Evolutionary conservation across 345 rosid genomes (phyloP).

Genomic region (Draba incana): DNA sequence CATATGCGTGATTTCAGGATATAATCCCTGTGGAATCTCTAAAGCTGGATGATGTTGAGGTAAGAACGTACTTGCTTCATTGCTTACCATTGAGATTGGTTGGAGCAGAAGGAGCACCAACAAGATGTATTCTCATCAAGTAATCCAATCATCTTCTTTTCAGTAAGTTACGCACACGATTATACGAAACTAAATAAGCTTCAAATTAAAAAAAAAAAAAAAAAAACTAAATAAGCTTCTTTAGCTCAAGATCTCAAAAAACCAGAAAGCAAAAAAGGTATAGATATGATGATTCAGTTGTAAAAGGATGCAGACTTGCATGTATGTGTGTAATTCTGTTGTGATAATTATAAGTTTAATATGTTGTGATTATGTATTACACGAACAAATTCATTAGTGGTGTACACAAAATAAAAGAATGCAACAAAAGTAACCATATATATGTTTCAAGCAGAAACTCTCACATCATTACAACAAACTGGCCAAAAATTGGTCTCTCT

Average conservation of each 20-base stretch:
- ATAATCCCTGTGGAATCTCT: conserved; percentile 67
- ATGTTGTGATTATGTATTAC: background rate
- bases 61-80: conserved; percentile 68
- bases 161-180: background rate
- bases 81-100: conserved; percentile 72
- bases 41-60: conserved; percentile 60
- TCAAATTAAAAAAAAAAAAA: too few species aligned
- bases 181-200: too few species aligned
- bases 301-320: conserved; percentile 8
- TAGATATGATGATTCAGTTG: conserved; percentile 5
- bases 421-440: background rate
- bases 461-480: conserved; percentile 19
- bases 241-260: conserved; percentile 2
- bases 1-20: conserved; percentile 43
- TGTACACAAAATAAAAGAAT: too few species aligned
- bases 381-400: background rate
- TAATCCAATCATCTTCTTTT: conserved; percentile 39
- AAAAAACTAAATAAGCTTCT: background rate
- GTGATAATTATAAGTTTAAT: background rate
- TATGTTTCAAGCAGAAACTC: background rate
- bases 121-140: conserved; percentile 74
- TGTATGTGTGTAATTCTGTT: background rate
- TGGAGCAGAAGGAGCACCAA: conserved; percentile 72
- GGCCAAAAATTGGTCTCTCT: conserved; percentile 17
- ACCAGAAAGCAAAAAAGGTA: conserved; percentile 3